These are phyloP conservation scores for Anthoceros angustus DNA, from an alignment of 225 moss, liverwort and hornwort genomes.

Conservation along the genomic window DNA sequence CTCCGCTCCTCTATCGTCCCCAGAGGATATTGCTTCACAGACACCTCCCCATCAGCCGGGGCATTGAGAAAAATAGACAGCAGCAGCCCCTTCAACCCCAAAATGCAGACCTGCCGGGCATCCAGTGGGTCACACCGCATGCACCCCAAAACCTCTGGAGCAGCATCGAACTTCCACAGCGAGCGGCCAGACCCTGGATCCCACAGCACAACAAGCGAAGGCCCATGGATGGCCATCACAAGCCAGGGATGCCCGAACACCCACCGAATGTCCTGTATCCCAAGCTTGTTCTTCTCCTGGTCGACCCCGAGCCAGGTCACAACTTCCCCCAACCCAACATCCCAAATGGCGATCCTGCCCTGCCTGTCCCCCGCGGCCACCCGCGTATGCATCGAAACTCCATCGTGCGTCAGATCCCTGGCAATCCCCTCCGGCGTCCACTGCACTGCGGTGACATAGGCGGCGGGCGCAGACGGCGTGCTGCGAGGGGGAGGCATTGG, in stretches of 20 bases:
- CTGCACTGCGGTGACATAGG: conserved; percentile 86
- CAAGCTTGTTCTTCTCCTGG: conserved; percentile 60
- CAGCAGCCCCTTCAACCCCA: conserved; percentile 69
- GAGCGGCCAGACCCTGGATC: conserved; percentile 45
- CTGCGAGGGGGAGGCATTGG: conserved; percentile 79
- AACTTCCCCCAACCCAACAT: conserved; percentile 59
- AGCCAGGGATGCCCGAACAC: conserved; percentile 91
- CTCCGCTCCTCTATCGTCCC: conserved; percentile 60
- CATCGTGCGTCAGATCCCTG: conserved; percentile 74
- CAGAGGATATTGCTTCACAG: conserved; percentile 49
- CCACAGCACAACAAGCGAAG: conserved; percentile 73
- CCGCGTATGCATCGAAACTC: conserved; percentile 57
- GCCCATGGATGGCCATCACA: conserved; percentile 85
- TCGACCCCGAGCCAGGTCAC: conserved; percentile 69
- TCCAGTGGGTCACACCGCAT: conserved; percentile 83
- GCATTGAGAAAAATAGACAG: conserved; percentile 60
- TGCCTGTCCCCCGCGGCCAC: conserved; percentile 89
- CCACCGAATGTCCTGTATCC: conserved; percentile 90
- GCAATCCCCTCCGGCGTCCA: conserved; percentile 82
- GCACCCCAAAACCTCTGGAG: conserved; percentile 62
- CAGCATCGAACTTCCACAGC: conserved; percentile 77
- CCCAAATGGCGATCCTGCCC: conserved; percentile 93
- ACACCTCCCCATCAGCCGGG: conserved; percentile 50
- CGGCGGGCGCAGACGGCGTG: conserved; percentile 47
- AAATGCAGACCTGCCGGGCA: conserved; percentile 64